Evolutionary conservation across 768 basidiomycete genomes (phyloP).

Genomic region (Lenzites betulinus): DNA sequence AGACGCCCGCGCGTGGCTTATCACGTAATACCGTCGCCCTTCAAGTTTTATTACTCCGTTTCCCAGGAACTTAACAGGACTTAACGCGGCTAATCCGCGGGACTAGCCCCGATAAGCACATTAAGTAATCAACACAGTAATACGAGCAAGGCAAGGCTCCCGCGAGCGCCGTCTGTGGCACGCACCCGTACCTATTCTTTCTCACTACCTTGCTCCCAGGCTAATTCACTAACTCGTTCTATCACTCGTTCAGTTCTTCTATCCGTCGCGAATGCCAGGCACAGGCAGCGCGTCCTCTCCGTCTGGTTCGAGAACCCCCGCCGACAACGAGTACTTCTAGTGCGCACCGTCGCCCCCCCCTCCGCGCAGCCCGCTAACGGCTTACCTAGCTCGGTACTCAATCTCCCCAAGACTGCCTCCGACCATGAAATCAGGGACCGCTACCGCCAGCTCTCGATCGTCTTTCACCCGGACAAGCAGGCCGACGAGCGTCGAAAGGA

Average conservation of each 20-base stretch:
- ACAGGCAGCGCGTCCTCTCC: conserved; percentile 2
- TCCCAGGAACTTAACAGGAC: too few species aligned
- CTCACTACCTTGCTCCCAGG: background rate
- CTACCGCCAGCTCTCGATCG: conserved; percentile 68
- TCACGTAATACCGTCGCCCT: too few species aligned
- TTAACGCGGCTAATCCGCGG: background rate
- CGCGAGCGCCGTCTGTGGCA: too few species aligned
- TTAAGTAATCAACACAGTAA: background rate
- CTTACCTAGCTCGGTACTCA: conserved; percentile 61
- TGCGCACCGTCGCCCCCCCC: conserved; percentile 3
- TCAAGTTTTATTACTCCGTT: too few species aligned
- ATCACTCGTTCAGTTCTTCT: conserved; percentile 1
- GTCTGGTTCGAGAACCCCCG: background rate
- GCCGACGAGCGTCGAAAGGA: conserved; percentile 54
- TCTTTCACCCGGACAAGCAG: conserved; percentile 88
- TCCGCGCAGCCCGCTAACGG: conserved; percentile 1
- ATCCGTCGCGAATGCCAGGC: conserved; percentile 12
- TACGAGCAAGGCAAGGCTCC: background rate
- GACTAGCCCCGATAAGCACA: background rate
- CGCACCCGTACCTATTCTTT: background rate
- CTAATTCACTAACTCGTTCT: conserved; percentile 5
- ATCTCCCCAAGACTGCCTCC: conserved; percentile 64
- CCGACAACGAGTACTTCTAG: conserved; percentile 25
- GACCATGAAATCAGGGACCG: conserved; percentile 73
- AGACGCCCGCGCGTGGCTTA: too few species aligned